Evolutionary conservation across 2,329 filamentous ascomycete species (phyloP).

Genomic region (Ascochyta clinopodiicola): DNA sequence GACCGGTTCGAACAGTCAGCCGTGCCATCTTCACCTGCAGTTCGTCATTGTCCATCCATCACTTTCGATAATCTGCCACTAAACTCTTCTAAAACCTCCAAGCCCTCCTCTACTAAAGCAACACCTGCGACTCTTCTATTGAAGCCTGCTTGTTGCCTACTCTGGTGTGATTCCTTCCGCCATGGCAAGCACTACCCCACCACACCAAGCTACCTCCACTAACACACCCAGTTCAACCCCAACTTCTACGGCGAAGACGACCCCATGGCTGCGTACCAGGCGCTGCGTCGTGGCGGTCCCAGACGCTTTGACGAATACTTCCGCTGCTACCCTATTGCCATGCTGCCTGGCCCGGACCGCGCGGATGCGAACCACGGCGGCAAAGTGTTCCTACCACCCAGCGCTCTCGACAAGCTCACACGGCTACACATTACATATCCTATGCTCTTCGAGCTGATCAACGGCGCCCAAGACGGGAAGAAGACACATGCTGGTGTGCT

Average conservation of each 20-base stretch:
- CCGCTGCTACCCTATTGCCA: conserved; percentile 92
- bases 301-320: conserved; percentile 98
- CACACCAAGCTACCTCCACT: conserved; percentile 24
- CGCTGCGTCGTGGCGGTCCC: conserved; percentile 59
- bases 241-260: conserved; percentile 62
- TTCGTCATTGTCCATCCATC: conserved; percentile 26
- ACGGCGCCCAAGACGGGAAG: conserved; percentile 84
- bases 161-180: conserved; percentile 10
- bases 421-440: conserved; percentile 96
- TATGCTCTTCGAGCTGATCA: conserved; percentile 94
- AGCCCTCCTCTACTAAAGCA: background rate
- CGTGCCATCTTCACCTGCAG: conserved; percentile 26
- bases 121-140: background rate
- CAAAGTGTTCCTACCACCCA: conserved; percentile 97
- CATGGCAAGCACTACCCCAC: conserved; percentile 44
- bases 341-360: conserved; percentile 89
- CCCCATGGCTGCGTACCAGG: conserved; percentile 61
- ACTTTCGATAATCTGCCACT: conserved; percentile 12
- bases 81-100: background rate
- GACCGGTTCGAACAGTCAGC: conserved; percentile 24
- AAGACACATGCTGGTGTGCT: conserved; percentile 93
- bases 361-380: conserved; percentile 93
- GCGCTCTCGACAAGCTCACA: conserved; percentile 94
- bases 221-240: conserved; percentile 47
- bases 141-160: background rate